Evolutionary conservation across 345 rosid species (phyloP), one percentile per base, ranked within the genome.

Genomic region (Gossypioides kirkii): DNA sequence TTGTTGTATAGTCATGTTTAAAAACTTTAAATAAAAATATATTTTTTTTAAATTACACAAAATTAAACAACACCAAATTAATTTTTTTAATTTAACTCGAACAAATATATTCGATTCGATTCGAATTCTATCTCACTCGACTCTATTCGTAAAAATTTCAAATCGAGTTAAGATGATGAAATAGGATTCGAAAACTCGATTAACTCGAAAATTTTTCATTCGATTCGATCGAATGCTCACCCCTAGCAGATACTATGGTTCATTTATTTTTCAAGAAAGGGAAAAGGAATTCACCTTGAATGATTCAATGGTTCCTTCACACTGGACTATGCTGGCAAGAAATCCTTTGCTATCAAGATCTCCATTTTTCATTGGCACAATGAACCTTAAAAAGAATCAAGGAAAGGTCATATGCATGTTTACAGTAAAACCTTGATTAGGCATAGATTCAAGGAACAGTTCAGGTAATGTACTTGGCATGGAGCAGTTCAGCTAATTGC

Each of bases 341-440:
- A 91, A 28, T 42, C 97, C 98, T 84, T 80, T 90, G 78, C 87
- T 70, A 61, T 91, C 96, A 46, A 91, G 97, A 73, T 94, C 98
- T 55, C 97, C 98, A 72, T 94, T 90, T 80, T 80, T 91, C 97
- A 94, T 87, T 0, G 96, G 92, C 73, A 91, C 93, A 70, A 94
- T 72, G 77, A 72, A 90, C 90, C 98, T 90, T 71, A 50, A 43
- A 49, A 81, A 64, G 22, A 72, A 74, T 43, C 20, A 32, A 22
- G 16, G 67, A 25, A 32, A 13, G 73, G 8, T 11, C 23, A 69
- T 46, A 20, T 4, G 54, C 6, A 74, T 46, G 56, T 2, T 1
- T 36, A 77, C 49, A 47, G 13, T 17, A 64, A 72, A 80, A 52
- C 20, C 22, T 9, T 55, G 50, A 62, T n/a, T n/a, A 52, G 56